phyloP scores from a whole-genome alignment of 2,329 filamentous ascomycete genomes.

The Penicillium sumatraense region DNA sequence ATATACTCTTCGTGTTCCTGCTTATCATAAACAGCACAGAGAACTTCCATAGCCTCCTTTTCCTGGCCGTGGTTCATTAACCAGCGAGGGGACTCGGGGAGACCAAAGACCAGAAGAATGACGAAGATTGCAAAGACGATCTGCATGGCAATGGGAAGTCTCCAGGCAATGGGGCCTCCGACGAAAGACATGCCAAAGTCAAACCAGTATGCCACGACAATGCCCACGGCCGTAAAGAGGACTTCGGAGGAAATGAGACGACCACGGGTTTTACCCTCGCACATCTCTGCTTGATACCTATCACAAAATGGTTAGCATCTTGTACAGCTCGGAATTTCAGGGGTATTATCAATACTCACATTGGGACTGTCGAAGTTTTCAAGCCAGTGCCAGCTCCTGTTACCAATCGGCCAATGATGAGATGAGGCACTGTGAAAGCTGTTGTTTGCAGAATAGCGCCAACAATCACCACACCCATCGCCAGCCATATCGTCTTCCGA shows the following conservation, averaged over 20 bases:
- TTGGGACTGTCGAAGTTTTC: conserved; percentile 37
- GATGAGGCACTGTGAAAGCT: conserved; percentile 28
- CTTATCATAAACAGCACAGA: conserved; percentile 11
- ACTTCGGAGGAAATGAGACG: conserved; percentile 43
- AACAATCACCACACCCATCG: conserved; percentile 25
- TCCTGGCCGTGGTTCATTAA: conserved; percentile 13
- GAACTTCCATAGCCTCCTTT: conserved; percentile 9
- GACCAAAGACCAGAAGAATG: conserved; percentile 19
- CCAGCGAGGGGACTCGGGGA: conserved; percentile 19
- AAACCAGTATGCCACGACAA: conserved; percentile 45
- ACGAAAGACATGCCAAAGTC: conserved; percentile 47
- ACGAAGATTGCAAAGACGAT: conserved; percentile 29
- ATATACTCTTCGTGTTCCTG: conserved; percentile 9
- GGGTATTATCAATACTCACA: no score
- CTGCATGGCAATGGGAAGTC: conserved; percentile 27
- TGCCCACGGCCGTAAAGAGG: conserved; percentile 36
- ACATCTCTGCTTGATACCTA: conserved; percentile 45
- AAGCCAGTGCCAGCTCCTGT: conserved; percentile 51
- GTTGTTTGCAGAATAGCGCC: conserved; percentile 35
- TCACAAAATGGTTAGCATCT: not conserved
- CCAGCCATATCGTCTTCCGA: conserved; percentile 19
- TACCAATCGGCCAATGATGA: conserved; percentile 51
- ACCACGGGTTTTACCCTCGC: conserved; percentile 43
- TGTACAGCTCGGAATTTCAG: no score
- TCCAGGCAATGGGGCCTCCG: conserved; percentile 28